Evolutionary conservation across 2,329 filamentous ascomycete genomes (phyloP), one percentile per base, ranked within the genome.

Genomic region (Aurifilum marmelostoma): DNA sequence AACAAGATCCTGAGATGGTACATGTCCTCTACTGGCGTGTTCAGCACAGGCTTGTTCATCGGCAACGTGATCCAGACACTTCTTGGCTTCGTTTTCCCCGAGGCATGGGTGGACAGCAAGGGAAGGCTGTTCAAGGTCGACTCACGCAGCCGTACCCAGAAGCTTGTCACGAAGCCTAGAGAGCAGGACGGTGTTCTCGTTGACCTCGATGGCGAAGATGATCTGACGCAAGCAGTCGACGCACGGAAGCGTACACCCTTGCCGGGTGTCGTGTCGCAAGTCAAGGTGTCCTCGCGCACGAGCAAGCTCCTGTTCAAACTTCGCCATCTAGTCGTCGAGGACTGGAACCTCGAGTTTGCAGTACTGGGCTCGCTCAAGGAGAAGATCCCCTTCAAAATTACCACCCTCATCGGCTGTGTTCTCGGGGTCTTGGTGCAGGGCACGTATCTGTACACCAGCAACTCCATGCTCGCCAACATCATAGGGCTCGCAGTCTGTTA

Each of bases 401-500:
- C 87, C 70, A 85, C 86, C 62, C 78, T 90, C 41, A 73, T 90
- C 27, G 87, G 88, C 0, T 74, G 88, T 43, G 59, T 89, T 24
- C 72, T 87, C 63, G 85, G 88, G 0, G 75, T 90, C 12, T 77
- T 81, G 21, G 83, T 86, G 8, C 83, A 86, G 1, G 81, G 90
- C 27, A 78, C 84, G 8, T 95, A 94, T 79, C 90, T 92, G 75
- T 91, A 90, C 80, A 92, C 82, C 1, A 77, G 79, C 1, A 84
- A 83, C 65, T 76, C 78, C 0, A 72, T 88, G 74, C 80, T 97
- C 50, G 95, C 93, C 60, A 98, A 98, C 76, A 81, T 97, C 47
- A 87, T 97, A 75, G 94, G 93, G 0, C 93, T 95, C 73, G 92
- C 91, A 7, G 93, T 97, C 81, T 94, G 91, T 73, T 97, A 98